Conservation (phyloP, 257 asterid species). For the Nicotiana tabacum region DNA sequence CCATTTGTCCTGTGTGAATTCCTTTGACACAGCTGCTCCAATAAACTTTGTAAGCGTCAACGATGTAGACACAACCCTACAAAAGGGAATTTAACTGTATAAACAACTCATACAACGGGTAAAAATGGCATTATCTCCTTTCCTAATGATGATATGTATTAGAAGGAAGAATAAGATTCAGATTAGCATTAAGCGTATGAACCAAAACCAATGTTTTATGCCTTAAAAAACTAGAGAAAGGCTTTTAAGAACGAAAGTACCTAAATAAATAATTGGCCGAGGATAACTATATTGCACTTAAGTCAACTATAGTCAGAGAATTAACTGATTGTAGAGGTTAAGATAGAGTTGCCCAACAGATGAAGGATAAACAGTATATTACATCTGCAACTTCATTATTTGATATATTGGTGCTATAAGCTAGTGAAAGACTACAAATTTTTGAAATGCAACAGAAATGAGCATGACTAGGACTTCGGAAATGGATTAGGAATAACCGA, state of each 20-base stretch:
- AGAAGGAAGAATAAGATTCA: neutral
- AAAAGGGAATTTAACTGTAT: conserved; percentile 1
- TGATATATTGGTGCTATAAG: neutral
- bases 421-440: neutral
- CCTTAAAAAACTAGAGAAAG: neutral
- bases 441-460: neutral
- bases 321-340: neutral
- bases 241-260: neutral
- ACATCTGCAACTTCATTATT: neutral
- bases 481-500: neutral
- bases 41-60: conserved; percentile 86
- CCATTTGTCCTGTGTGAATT: conserved; percentile 84
- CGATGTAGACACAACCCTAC: conserved; percentile 85
- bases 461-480: neutral
- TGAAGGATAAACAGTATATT: neutral
- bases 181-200: neutral
- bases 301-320: neutral
- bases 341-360: neutral
- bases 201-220: neutral
- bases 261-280: neutral
- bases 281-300: neutral
- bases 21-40: conserved; percentile 88
- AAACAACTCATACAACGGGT: conserved; percentile 4
- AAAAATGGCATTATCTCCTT: neutral
- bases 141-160: neutral